These are phyloP conservation scores for Gnetum montanum DNA, from an alignment of 75 land plant species.

Conservation along the genomic window DNA sequence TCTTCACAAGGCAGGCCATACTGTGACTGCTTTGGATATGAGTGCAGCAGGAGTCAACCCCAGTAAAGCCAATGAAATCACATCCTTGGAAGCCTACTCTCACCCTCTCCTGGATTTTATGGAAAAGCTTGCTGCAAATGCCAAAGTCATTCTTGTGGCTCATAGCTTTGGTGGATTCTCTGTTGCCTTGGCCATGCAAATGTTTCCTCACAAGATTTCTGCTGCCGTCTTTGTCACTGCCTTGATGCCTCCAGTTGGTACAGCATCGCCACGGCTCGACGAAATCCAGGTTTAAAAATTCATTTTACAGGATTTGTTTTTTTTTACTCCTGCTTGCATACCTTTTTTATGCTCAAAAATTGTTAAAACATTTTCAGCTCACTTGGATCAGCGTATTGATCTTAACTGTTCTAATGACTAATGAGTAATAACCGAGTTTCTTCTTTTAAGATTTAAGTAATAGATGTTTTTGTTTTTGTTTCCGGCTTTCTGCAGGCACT, in stretches of 20 bases:
- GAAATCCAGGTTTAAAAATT: too few relatives aligned
- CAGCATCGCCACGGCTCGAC: background rate
- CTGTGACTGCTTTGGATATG: constrained; percentile 15
- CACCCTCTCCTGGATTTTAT: too few relatives aligned
- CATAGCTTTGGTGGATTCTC: constrained; percentile 6
- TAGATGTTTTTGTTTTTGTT: too few relatives aligned
- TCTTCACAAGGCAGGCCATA: constrained; percentile 14
- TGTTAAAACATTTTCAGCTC: background rate
- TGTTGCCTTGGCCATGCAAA: constrained; percentile 4
- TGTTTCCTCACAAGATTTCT: background rate
- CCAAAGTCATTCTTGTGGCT: constrained; percentile 7
- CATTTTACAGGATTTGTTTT: too few relatives aligned
- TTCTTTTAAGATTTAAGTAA: too few relatives aligned
- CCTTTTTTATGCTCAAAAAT: background rate
- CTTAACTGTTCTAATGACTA: too few relatives aligned
- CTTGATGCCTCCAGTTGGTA: background rate
- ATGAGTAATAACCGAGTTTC: too few relatives aligned
- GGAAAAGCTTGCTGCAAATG: constrained; percentile 11
- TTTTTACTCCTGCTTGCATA: background rate
- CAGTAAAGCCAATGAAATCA: too few relatives aligned
- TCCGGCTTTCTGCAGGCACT: too few relatives aligned
- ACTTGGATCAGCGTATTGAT: too few relatives aligned
- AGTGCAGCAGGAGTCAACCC: too few relatives aligned
- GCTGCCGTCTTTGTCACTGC: constrained; percentile 7
- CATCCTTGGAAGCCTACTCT: too few relatives aligned